Evolutionary conservation across 306 rosid genomes (phyloP).

Genomic region (Pterocarpus macrocarpus): DNA sequence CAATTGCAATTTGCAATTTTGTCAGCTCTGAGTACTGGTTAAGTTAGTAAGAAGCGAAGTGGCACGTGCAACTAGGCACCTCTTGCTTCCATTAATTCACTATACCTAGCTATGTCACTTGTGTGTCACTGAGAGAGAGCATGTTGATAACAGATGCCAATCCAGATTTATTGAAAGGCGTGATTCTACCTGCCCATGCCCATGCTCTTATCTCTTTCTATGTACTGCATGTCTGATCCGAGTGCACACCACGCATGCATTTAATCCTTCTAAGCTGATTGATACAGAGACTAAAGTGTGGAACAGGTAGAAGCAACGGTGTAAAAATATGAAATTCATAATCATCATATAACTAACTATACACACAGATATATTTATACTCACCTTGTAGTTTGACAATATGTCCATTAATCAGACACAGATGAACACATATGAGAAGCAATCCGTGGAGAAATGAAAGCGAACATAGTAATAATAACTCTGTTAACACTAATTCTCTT

Average conservation of each 20-base stretch:
- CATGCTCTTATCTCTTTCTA: neutral
- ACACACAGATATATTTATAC: no score
- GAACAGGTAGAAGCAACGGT: no score
- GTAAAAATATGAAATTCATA: no score
- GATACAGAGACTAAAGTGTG: no score
- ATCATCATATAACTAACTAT: no score
- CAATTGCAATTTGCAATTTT: no score
- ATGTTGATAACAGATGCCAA: no score
- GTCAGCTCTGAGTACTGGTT: no score
- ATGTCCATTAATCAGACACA: neutral
- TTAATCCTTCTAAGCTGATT: no score
- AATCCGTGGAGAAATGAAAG: conserved; percentile 59
- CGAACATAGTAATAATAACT: conserved; percentile 39
- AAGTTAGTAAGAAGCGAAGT: neutral
- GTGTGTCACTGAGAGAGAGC: no score
- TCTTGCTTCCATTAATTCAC: neutral
- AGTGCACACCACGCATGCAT: neutral
- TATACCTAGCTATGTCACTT: neutral
- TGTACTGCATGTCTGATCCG: neutral
- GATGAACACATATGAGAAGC: neutral
- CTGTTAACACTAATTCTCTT: conserved; percentile 53
- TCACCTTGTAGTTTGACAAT: no score
- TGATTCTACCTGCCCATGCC: neutral
- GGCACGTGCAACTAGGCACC: neutral
- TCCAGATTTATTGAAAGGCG: no score